Conservation (phyloP, 1,284 basidiomycete species). For the Irpex lacteus region DNA sequence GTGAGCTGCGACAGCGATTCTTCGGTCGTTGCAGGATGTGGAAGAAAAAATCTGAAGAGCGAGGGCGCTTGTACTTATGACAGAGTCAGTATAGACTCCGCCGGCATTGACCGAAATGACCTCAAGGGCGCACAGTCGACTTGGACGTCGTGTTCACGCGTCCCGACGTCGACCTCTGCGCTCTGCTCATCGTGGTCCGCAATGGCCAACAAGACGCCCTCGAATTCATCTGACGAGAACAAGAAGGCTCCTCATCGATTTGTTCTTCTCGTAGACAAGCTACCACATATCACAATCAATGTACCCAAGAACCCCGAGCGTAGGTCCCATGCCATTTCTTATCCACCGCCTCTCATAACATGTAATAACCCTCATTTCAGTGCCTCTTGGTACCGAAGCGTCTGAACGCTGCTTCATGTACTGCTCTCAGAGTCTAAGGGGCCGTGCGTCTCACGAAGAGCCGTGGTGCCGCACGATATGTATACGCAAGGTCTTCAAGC, state of each 20-base stretch:
- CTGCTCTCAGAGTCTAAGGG: slow-evolving; percentile 62
- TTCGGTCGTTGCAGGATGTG: slow-evolving; percentile 53
- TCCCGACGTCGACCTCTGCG: neutral
- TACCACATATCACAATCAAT: neutral
- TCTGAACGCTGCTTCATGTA: slow-evolving; percentile 77
- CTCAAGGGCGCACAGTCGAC: neutral
- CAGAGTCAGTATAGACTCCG: neutral
- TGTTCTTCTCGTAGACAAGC: neutral
- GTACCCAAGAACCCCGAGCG: neutral
- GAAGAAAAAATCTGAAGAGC: slow-evolving; percentile 4
- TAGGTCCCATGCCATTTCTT: neutral
- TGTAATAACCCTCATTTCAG: neutral
- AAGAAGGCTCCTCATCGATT: neutral
- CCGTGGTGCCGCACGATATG: slow-evolving; percentile 68
- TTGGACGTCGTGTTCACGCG: neutral
- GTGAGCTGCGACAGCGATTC: slow-evolving; percentile 84
- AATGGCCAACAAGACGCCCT: neutral
- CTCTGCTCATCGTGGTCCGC: neutral
- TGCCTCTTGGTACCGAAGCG: slow-evolving; percentile 27
- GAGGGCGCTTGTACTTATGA: neutral
- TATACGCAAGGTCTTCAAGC: slow-evolving; percentile 67
- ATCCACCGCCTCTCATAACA: neutral
- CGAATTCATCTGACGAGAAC: neutral
- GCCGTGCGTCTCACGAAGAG: slow-evolving; percentile 51
- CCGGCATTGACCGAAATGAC: neutral